Base-by-base conservation (phyloP, 345 rosid species). In the Heritiera fomes region DNA sequence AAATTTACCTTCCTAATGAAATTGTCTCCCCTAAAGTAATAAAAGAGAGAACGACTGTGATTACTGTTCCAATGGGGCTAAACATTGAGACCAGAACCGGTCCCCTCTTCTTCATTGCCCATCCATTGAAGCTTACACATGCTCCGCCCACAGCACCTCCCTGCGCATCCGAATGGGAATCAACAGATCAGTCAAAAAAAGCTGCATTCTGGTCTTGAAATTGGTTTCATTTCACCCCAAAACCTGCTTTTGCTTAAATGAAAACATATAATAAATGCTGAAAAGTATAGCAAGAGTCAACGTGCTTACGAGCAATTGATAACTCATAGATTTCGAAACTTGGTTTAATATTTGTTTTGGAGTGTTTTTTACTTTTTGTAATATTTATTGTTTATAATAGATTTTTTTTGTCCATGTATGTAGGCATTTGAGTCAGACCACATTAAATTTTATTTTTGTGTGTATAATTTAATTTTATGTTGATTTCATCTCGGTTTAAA, bases 91-190 rank as follows among this genome's bases (percentile, higher is more conserved):
- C 96, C 14, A 93, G 77, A 79, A 97, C 98, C 2, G 98, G 98
- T 63, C 99, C 99, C 63, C 91, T 86, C 84, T 91, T 91, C 91
- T 88, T 93, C 90, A 93, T 86, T 17, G 96, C 98, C 99, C 98
- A 97, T 75, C 92, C 96, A 67, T 85, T 93, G 88, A 97, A 97
- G 86, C 98, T 94, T 23, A 91, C 81, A 80, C 89, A 87, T 30
- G 86, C 90, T 78, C 98, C 98, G 15, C 88, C 72, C 64, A 89
- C 86, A 2, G 80, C 75, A 55, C 98, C 99, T 78, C 81, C 92
- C 97, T 93, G 83, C 6, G 56, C 65, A 83, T 58, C 73, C 70
- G n/a, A 53, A 73, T 65, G 9, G 40, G 50, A 18, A 17, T 7
- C 2, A 60, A 23, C 20, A 2, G 18, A 77, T 64, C 45, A 38